Base-by-base conservation (phyloP, 768 basidiomycete species). In the Tylopilus vinaceipallidus region DNA sequence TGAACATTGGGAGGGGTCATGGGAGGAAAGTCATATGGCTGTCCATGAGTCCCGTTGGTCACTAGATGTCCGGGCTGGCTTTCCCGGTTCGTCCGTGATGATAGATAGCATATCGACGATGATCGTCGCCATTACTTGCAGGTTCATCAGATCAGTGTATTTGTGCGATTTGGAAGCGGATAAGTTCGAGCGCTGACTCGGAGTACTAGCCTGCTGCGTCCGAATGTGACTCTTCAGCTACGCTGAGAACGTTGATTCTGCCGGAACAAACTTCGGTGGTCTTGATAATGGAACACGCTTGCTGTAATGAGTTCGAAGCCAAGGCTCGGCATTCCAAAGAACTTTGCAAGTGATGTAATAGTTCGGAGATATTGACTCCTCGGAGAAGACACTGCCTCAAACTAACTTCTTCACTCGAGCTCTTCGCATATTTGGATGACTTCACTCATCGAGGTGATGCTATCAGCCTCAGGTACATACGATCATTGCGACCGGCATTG, bases 1-100 rank as follows among this genome's bases (percentile, higher is more conserved):
- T 59, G 51, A 55, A 49, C 24, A 40, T 34, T 11, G 52, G 42
- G 23, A 26, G 38, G 36, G 32, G 5, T 27, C 20, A 19, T 44
- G 62, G 59, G 44, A 23, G 32, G 29, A 50, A 53, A 50, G 47
- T 44, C 50, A 54, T 56, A 45, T 41, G 45, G 33, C 30, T 41
- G 16, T 47, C 41, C 29, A 49, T 34, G 34, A 45, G n/a, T 19
- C 49, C 7, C 40, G 40, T 44, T 30, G 27, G 41, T 51, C 43
- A 42, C 54, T 36, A 16, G 26, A 33, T 30, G 30, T 22, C 42
- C 19, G 40, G 43, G 33, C 40, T 42, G 37, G 29, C 34, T 29
- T n/a, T n/a, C 20, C 40, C 42, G 49, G 42, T 48, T 62, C 47
- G 42, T 20, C 30, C 13, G 22, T n/a, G 20, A 48, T 24, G 22